Conservation (phyloP, 129 eudicot genomes). For the Pseudognaphalium luteoalbum region DNA sequence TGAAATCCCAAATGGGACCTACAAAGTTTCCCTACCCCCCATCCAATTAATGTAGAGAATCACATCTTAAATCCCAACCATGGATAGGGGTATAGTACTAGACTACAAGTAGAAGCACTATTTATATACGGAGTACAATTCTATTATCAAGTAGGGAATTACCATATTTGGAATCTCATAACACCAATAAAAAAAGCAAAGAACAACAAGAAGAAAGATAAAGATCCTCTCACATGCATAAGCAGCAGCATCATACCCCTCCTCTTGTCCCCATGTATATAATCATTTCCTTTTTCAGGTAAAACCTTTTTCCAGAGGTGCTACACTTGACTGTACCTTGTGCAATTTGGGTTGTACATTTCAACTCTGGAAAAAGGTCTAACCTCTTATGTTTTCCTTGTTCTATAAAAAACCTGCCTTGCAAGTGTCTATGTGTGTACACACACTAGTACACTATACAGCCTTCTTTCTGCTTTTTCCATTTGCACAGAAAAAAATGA, state of each 20-base stretch:
- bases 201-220: conserved; percentile 35
- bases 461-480: conserved; percentile 21
- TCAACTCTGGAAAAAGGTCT: conserved; percentile 16
- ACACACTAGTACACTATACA: conserved; percentile 3
- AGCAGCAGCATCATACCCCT: conserved; percentile 36
- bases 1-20: conserved; percentile 28
- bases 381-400: conserved; percentile 6
- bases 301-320: conserved; percentile 26
- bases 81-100: background rate
- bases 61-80: conserved; percentile 36
- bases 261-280: background rate
- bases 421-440: conserved; percentile 20
- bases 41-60: conserved; percentile 27
- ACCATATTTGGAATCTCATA: conserved; percentile 25
- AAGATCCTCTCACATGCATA: conserved; percentile 44
- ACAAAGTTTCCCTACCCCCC: conserved; percentile 19
- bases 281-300: conserved; percentile 18
- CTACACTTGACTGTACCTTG: conserved; percentile 23
- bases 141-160: conserved; percentile 28
- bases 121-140: conserved; percentile 17
- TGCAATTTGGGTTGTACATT: conserved; percentile 14
- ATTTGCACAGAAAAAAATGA: conserved; percentile 30
- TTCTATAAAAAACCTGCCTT: conserved; percentile 30
- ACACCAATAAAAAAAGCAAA: conserved; percentile 20
- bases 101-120: background rate